Evolutionary conservation across 116 monocot species (phyloP).

Genomic region (Iris pallida): DNA sequence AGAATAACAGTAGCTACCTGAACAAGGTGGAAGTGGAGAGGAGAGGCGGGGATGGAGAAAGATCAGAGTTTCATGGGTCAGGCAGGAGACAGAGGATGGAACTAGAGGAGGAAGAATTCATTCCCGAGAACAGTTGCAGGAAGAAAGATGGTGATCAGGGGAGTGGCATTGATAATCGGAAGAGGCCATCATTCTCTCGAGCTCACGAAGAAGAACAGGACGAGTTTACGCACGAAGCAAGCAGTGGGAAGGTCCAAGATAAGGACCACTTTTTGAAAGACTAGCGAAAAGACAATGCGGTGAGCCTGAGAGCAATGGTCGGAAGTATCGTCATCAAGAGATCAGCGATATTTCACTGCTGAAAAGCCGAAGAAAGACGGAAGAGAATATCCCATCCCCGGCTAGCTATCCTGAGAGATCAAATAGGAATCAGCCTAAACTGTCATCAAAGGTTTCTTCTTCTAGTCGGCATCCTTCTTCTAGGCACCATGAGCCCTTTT

Average conservation of each 20-base stretch:
- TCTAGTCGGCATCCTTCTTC: constrained; percentile 29
- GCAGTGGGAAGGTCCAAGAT: constrained; percentile 44
- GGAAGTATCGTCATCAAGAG: constrained; percentile 38
- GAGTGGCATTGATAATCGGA: too few species aligned
- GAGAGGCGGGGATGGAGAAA: constrained; percentile 17
- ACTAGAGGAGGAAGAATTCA: constrained; percentile 25
- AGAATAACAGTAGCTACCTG: too few species aligned
- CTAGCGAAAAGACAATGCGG: constrained; percentile 26
- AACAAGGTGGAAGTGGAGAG: constrained; percentile 10
- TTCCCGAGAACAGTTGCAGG: constrained; percentile 24
- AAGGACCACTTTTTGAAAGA: constrained; percentile 27
- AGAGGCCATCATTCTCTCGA: constrained; percentile 12
- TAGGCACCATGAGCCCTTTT: constrained; percentile 22
- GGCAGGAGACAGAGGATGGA: constrained; percentile 18
- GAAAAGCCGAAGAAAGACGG: constrained; percentile 48
- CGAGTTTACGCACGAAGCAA: constrained; percentile 32
- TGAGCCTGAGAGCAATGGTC: constrained; percentile 32
- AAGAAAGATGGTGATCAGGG: constrained; percentile 27
- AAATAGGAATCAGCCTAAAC: constrained; percentile 21
- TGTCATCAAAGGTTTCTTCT: constrained; percentile 22
- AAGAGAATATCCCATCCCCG: constrained; percentile 35
- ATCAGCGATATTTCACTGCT: constrained; percentile 24
- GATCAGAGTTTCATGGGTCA: constrained; percentile 10
- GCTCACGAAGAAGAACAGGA: constrained; percentile 29
- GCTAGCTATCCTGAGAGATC: constrained; percentile 38